Evolutionary conservation across 495 filamentous ascomycete genomes (phyloP), one percentile per base, ranked within the genome.

Genomic region (Podospora conica): DNA sequence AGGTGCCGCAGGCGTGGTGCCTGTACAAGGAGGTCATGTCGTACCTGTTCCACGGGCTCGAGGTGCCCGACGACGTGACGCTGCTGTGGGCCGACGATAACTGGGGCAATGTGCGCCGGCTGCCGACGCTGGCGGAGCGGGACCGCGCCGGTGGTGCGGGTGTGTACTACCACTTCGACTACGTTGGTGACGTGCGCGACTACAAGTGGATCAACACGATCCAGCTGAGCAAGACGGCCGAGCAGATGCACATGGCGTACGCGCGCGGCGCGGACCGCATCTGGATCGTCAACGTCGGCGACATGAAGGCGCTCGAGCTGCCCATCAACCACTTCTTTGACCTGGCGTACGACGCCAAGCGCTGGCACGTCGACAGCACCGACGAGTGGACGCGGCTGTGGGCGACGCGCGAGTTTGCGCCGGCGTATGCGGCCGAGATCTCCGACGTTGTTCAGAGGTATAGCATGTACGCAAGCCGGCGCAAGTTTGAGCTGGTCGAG

Each of bases 131-230:
- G 0, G 82, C 86, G 68, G 89, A 92, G 76, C 86, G 80, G 0
- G 69, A 72, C n/a, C 78, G 89, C 54, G 64, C 77, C 11, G 88
- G 86, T 24, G 87, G 89, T 11, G 87, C 89, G 21, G 89, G 90
- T n/a, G 84, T 91, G 10, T 91, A 91, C 71, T 92, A 91, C 68
- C 88, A 91, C 72, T 87, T 90, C 65, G 88, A 92, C 70, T 92
- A 87, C 69, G 87, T 89, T 27, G 87, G 88, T 18, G 85, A 83
- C 62, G 80, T 85, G 28, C 79, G 86, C 28, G 77, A 86, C 72
- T 88, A 87, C 74, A 90, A 89, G 72, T 90, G 87, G 87, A 87
- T 90, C 69, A 90, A 89, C 73, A 89, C 86, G 0, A 84, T 89
- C 66, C 84, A 88, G 70, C 80, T 89, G 6, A 76, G 83, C 71